Conservation (phyloP, 2,329 filamentous ascomycete species). For the Aureobasidium zeae region DNA sequence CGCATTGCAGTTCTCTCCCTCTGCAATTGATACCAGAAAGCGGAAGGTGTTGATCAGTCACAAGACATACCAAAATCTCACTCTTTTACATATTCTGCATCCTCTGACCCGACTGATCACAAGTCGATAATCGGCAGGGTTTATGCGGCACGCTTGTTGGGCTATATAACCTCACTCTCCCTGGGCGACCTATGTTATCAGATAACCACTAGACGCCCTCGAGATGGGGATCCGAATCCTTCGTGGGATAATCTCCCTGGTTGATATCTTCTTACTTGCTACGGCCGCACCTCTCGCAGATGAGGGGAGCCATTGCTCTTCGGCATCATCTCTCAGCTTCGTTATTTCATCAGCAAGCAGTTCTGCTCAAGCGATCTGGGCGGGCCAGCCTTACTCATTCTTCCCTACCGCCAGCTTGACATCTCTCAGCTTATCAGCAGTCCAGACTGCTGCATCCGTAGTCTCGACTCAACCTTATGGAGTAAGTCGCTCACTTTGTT, state of each 20-base stretch:
- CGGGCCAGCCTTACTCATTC: constrained; percentile 4
- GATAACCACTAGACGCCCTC: not conserved
- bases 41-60: not conserved
- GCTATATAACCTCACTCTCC: not conserved
- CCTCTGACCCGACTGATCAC: constrained; percentile 7
- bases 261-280: not conserved
- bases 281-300: constrained; percentile 2
- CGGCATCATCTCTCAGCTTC: not conserved
- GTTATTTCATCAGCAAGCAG: not conserved
- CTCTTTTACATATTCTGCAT: not conserved
- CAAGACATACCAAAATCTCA: constrained; percentile 1
- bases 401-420: constrained; percentile 20
- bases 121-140: no score
- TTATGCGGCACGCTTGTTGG: no score
- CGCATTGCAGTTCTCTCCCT: constrained; percentile 5
- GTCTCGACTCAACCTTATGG: constrained; percentile 14
- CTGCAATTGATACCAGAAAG: not conserved
- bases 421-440: constrained; percentile 23
- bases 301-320: not conserved
- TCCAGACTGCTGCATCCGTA: constrained; percentile 23
- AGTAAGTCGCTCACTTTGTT: constrained; percentile 6
- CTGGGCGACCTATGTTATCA: not conserved
- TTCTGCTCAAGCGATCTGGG: constrained; percentile 3
- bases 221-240: constrained; percentile 3
- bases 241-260: constrained; percentile 1